These are phyloP conservation scores for Tylopilus plumbeoviolaceoides DNA, from an alignment of 768 basidiomycete species.

Conservation along the genomic window DNA sequence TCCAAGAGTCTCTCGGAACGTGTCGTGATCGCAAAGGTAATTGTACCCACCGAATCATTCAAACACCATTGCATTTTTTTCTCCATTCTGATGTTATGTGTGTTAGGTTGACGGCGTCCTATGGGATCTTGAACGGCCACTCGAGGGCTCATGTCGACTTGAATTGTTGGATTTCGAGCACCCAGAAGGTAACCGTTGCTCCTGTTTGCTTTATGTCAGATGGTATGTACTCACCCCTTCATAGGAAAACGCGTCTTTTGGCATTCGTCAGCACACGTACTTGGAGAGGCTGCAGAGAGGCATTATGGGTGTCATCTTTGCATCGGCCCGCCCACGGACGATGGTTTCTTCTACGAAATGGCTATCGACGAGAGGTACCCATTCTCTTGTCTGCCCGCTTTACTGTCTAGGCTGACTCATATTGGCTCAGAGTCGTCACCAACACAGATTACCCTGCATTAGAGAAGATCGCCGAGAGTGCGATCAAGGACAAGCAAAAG, in stretches of 20 bases:
- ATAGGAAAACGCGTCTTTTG: slow-evolving; percentile 95
- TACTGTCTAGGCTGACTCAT: not conserved
- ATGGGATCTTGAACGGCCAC: slow-evolving; percentile 93
- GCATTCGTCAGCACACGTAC: slow-evolving; percentile 98
- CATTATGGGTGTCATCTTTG: slow-evolving; percentile 98
- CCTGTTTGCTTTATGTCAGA: not conserved
- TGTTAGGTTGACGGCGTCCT: slow-evolving; percentile 70
- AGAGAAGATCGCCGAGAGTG: slow-evolving; percentile 83
- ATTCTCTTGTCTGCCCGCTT: not conserved
- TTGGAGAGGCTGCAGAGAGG: slow-evolving; percentile 93
- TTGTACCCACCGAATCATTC: no score
- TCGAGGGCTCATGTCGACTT: slow-evolving; percentile 80
- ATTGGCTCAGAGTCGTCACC: slow-evolving; percentile 57
- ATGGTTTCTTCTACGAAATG: slow-evolving; percentile 99
- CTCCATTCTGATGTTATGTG: not conserved
- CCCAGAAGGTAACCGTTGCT: slow-evolving; percentile 54
- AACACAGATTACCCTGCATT: slow-evolving; percentile 82
- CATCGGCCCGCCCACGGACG: slow-evolving; percentile 94
- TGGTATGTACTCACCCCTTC: no score
- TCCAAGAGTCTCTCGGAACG: slow-evolving; percentile 85
- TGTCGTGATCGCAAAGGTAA: slow-evolving; percentile 88
- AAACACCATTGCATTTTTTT: not conserved
- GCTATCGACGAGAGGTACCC: slow-evolving; percentile 71
- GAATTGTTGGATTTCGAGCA: slow-evolving; percentile 91
- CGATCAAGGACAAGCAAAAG: slow-evolving; percentile 94